Evolutionary conservation across 305 asterid species (phyloP), one percentile per base, ranked within the genome.

Genomic region (Solanum aculeatissimum): DNA sequence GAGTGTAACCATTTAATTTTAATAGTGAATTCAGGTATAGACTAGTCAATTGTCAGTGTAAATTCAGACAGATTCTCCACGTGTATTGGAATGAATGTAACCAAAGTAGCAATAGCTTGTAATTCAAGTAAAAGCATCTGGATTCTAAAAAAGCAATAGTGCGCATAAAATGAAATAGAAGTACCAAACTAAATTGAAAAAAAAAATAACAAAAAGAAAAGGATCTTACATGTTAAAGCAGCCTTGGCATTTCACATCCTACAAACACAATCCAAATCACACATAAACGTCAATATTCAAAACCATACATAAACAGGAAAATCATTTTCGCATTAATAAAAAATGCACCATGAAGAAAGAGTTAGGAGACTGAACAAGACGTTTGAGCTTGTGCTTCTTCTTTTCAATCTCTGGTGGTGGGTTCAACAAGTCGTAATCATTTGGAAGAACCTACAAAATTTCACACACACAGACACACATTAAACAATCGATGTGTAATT

Each of bases 311-410:
- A 16, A 23, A 19, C n/a, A 58, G 11, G 7, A 57, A n/a, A 60
- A 45, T 43, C 66, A n/a, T 10, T 40, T 71, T 14, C 38, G 2
- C 9, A 78, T 19, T 32, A 9, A 27, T 45, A 29, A 43, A 65
- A 19, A 0, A 23, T 6, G 29, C 72, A 91, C 94, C 95, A 92
- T 92, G 89, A 90, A 91, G 86, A 92, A 93, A 0, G 94, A 92
- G 65, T 92, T 91, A 0, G 95, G 95, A 6, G 96, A 89, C 15
- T 91, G 94, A 15, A 92, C 94, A 25, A 92, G 90, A 62, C 92
- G 93, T 90, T 92, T 93, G 83, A 92, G 92, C 91, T 93, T 93
- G 86, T 93, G 95, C 91, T 92, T 93, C 88, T 89, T 92, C 93
- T 93, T 91, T 91, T 93, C 97, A 71, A 92, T 86, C 83, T 92